Evolutionary conservation across 768 basidiomycete species (phyloP).

Genomic region (Phaeolepiota aurea): DNA sequence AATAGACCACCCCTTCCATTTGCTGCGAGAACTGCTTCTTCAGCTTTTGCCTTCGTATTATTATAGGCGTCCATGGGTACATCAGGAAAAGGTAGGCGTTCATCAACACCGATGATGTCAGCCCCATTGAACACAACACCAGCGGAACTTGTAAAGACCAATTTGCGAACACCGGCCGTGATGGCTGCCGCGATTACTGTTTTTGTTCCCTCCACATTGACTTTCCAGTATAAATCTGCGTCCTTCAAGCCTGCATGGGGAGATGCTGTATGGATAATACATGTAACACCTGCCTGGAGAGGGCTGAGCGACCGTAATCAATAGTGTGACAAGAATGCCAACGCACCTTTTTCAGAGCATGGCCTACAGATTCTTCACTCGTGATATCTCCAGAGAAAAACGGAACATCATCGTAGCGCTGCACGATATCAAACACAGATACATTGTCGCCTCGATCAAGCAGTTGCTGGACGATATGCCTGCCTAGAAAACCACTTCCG

Average conservation of each 20-base stretch:
- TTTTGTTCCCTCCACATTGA: constrained; percentile 89
- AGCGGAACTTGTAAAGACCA: constrained; percentile 92
- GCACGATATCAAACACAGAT: constrained; percentile 86
- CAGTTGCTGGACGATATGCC: constrained; percentile 85
- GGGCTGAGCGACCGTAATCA: constrained; percentile 5
- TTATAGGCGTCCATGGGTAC: constrained; percentile 87
- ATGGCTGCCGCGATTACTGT: constrained; percentile 79
- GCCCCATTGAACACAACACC: constrained; percentile 83
- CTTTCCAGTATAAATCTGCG: constrained; percentile 74
- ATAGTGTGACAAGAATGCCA: background rate
- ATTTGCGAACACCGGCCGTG: constrained; percentile 63
- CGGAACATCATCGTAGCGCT: constrained; percentile 77
- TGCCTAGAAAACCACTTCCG: constrained; percentile 86
- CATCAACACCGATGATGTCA: constrained; percentile 81
- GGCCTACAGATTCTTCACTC: constrained; percentile 59
- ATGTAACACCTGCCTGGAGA: constrained; percentile 68
- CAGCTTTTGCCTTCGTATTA: constrained; percentile 87
- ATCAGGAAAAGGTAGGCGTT: constrained; percentile 69
- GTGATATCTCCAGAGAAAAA: constrained; percentile 91
- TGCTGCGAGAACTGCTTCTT: constrained; percentile 73
- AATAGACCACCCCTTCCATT: constrained; percentile 79
- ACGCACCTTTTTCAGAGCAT: constrained; percentile 64
- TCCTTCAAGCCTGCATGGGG: constrained; percentile 58
- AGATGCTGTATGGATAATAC: constrained; percentile 94
- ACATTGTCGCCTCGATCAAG: constrained; percentile 73